These are phyloP conservation scores for Neonectria ditissima DNA, from an alignment of 2,329 filamentous ascomycete genomes.

Conservation along the genomic window DNA sequence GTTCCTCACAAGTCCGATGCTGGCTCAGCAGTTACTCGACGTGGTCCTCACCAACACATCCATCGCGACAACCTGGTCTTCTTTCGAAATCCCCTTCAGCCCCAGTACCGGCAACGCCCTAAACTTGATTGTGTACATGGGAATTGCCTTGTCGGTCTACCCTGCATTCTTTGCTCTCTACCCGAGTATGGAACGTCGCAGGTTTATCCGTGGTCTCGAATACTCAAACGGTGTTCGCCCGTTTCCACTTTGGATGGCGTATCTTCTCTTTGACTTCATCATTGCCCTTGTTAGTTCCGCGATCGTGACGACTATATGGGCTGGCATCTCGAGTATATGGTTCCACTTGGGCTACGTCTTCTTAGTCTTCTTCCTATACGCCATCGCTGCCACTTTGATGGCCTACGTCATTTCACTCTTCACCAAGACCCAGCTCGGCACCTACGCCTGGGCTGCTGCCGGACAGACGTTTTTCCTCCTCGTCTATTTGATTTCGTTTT, in stretches of 20 bases:
- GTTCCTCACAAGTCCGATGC: conserved; percentile 67
- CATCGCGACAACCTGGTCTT: conserved; percentile 78
- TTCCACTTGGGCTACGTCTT: conserved; percentile 87
- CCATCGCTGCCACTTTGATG: conserved; percentile 79
- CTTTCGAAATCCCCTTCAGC: conserved; percentile 80
- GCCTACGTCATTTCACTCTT: conserved; percentile 87
- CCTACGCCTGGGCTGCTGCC: conserved; percentile 86
- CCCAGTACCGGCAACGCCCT: conserved; percentile 78
- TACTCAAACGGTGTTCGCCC: conserved; percentile 92
- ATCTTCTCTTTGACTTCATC: conserved; percentile 82
- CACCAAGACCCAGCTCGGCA: conserved; percentile 80
- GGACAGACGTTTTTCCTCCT: conserved; percentile 80
- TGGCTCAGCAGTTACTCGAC: conserved; percentile 74
- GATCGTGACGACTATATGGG: conserved; percentile 77
- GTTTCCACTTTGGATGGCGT: conserved; percentile 86
- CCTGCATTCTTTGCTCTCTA: conserved; percentile 92
- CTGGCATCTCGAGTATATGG: conserved; percentile 73
- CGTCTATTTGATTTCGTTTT: conserved; percentile 77
- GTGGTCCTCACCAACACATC: conserved; percentile 74
- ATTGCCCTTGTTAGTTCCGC: conserved; percentile 76
- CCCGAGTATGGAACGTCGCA: conserved; percentile 83
- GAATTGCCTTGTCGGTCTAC: conserved; percentile 80
- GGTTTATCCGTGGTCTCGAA: conserved; percentile 84
- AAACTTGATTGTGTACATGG: conserved; percentile 85
- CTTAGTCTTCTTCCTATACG: conserved; percentile 83